Evolutionary conservation across 768 basidiomycete species (phyloP).

Genomic region (Tricholoma hemisulphureum): DNA sequence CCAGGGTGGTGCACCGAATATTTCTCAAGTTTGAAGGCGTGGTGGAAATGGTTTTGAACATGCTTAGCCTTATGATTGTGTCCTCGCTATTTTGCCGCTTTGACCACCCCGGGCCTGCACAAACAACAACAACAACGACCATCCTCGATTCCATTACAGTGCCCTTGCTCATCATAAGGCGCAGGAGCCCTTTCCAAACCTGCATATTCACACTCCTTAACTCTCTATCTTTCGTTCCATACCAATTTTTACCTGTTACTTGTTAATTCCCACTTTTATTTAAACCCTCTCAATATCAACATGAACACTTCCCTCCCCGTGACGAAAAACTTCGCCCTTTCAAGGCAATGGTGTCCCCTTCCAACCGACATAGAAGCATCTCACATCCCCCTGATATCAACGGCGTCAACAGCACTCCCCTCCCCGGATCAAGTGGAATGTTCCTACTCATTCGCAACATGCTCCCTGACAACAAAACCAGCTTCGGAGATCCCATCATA

Average conservation of each 20-base stretch:
- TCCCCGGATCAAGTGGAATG: background rate
- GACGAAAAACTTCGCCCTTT: background rate
- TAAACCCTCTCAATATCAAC: no score
- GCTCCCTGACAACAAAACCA: no score
- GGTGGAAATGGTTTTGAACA: background rate
- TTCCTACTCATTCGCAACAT: no score
- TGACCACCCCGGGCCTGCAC: no score
- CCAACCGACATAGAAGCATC: background rate
- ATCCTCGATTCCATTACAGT: background rate
- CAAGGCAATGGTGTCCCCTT: background rate
- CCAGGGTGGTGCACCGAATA: background rate
- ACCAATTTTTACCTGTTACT: no score
- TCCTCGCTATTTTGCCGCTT: no score
- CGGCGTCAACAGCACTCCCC: background rate
- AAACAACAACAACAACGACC: background rate
- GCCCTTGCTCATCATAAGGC: background rate
- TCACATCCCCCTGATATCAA: background rate
- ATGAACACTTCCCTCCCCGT: background rate
- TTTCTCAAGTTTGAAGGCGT: background rate
- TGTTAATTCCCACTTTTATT: background rate
- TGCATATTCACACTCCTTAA: background rate
- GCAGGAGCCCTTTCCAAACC: background rate
- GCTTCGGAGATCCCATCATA: no score
- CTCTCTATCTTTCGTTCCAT: background rate
- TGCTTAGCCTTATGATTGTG: no score